phyloP scores from a whole-genome alignment of 441 rosid genomes.

The Mallotus repandus region DNA sequence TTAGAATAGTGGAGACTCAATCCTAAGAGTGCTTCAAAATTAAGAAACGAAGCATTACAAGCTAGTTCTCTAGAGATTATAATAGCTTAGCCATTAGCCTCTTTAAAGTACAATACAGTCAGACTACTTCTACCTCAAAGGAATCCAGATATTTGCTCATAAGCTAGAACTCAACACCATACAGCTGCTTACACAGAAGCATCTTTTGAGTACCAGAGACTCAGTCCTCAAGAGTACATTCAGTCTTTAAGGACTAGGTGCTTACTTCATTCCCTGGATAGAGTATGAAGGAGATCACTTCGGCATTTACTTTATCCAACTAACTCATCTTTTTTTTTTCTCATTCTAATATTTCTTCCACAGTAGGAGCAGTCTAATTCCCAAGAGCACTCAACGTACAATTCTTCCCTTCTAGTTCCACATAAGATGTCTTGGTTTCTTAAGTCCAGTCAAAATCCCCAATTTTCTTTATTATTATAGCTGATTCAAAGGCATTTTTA shows the following conservation, averaged over 20 bases:
- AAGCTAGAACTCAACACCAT: not conserved
- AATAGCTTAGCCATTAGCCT: not conserved
- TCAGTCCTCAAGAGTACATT: not conserved
- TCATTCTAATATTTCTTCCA: slow-evolving; percentile 6
- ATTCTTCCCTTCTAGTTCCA: not conserved
- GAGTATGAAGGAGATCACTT: not conserved
- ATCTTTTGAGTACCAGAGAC: not conserved
- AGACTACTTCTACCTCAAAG: not conserved
- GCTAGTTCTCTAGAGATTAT: not conserved
- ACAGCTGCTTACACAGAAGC: slow-evolving; percentile 1
- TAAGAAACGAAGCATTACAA: not conserved
- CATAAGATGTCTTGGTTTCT: slow-evolving; percentile 1
- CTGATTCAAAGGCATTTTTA: not conserved
- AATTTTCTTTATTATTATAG: not conserved
- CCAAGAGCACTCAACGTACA: not conserved
- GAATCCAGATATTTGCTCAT: slow-evolving; percentile 7
- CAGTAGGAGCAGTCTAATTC: not conserved
- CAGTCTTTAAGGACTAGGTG: not conserved
- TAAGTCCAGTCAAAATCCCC: not conserved
- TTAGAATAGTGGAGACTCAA: not conserved
- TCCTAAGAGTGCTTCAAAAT: not conserved
- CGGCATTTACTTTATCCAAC: not conserved
- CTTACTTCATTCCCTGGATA: not conserved
- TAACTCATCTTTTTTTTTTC: not conserved
- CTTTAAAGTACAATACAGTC: not conserved